Conservation (phyloP, 768 basidiomycete genomes). For the Termitomyces sp. region DNA sequence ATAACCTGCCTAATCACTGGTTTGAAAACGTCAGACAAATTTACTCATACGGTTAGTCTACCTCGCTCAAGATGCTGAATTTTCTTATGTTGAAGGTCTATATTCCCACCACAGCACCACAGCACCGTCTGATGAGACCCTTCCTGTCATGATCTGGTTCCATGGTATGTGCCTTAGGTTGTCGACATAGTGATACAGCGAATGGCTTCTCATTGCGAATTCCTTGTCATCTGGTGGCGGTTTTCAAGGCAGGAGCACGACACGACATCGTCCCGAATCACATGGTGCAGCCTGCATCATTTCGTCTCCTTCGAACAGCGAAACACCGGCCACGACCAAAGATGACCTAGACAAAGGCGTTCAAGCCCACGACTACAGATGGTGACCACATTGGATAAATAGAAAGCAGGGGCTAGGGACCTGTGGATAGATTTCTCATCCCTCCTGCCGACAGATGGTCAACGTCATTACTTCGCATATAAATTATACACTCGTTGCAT, state of each 20-base stretch:
- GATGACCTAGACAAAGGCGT: background rate
- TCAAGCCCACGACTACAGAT: background rate
- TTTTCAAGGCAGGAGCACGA: slow-evolving; percentile 29
- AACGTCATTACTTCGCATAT: background rate
- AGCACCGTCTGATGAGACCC: slow-evolving; percentile 14
- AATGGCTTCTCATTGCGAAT: background rate
- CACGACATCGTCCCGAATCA: slow-evolving; percentile 25
- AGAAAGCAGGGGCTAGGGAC: too few species aligned
- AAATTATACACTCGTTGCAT: too few species aligned
- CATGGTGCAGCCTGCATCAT: slow-evolving; percentile 24
- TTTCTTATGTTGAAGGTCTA: slow-evolving; percentile 22
- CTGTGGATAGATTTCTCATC: too few species aligned
- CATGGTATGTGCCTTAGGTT: slow-evolving; percentile 23
- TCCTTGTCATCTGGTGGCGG: slow-evolving; percentile 29
- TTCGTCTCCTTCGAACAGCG: slow-evolving; percentile 38
- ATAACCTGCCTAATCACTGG: too few species aligned
- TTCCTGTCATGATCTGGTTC: slow-evolving; percentile 37
- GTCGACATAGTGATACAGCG: background rate
- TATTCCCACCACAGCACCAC: slow-evolving; percentile 25
- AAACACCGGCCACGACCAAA: background rate
- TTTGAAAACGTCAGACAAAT: slow-evolving; percentile 32
- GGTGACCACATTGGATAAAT: too few species aligned
- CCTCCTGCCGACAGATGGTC: background rate
- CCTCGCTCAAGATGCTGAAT: background rate
- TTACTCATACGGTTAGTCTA: background rate